These are phyloP conservation scores for Flueggea neowawraea DNA, from an alignment of 441 rosid species.

Conservation along the genomic window DNA sequence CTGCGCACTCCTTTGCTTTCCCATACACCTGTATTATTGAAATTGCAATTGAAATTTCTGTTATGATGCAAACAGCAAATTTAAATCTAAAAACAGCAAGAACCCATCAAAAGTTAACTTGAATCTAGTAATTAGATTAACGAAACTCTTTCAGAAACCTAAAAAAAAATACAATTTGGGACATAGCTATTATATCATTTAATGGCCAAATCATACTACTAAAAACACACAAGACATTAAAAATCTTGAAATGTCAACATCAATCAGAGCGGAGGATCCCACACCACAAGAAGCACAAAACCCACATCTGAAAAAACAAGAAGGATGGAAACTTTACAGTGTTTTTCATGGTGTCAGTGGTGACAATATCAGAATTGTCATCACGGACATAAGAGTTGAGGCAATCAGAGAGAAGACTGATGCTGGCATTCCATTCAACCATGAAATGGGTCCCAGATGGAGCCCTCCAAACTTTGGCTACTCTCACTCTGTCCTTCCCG, in stretches of 20 bases:
- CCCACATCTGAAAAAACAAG: not conserved
- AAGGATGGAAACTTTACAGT: slow-evolving; percentile 33
- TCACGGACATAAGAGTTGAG: slow-evolving; percentile 50
- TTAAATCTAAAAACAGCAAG: not conserved
- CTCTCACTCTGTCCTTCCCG: slow-evolving; percentile 77
- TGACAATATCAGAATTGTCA: slow-evolving; percentile 84
- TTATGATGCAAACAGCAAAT: no score
- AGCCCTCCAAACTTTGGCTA: slow-evolving; percentile 75
- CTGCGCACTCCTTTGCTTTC: slow-evolving; percentile 78
- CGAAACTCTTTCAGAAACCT: not conserved
- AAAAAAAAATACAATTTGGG: not conserved
- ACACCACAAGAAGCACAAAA: not conserved
- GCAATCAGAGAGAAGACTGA: slow-evolving; percentile 77
- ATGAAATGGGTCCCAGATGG: slow-evolving; percentile 39
- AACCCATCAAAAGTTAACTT: not conserved
- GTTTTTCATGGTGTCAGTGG: slow-evolving; percentile 95
- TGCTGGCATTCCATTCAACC: slow-evolving; percentile 79
- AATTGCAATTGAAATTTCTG: not conserved
- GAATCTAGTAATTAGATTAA: not conserved
- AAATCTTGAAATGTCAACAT: not conserved
- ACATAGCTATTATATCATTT: not conserved
- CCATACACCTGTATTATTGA: slow-evolving; percentile 59
- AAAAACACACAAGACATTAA: not conserved
- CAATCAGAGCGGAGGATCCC: not conserved
- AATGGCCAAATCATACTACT: not conserved